Conservation (phyloP, 2,329 filamentous ascomycete genomes). For the Akanthomyces muscarius region DNA sequence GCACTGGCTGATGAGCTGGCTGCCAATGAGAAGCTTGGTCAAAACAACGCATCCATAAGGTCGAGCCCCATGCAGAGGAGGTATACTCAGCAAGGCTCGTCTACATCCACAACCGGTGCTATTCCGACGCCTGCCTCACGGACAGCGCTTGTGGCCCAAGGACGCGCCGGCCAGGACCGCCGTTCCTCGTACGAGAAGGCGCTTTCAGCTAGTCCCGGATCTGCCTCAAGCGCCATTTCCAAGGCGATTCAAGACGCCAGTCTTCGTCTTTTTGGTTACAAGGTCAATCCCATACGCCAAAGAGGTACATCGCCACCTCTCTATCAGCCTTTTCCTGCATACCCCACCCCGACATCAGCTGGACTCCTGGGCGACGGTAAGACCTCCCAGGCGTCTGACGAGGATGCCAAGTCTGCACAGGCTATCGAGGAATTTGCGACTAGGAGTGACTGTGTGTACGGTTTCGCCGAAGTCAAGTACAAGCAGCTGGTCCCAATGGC, state of each 20-base stretch:
- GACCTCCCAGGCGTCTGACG: slow-evolving; percentile 58
- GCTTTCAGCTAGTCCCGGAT: slow-evolving; percentile 65
- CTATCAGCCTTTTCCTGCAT: slow-evolving; percentile 79
- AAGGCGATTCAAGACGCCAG: slow-evolving; percentile 95
- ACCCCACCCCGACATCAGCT: slow-evolving; percentile 61
- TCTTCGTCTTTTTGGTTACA: slow-evolving; percentile 66
- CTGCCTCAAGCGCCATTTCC: slow-evolving; percentile 84
- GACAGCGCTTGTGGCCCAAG: slow-evolving; percentile 69
- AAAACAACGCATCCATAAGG: slow-evolving; percentile 48
- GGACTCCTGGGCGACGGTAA: slow-evolving; percentile 65
- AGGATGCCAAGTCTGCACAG: slow-evolving; percentile 74
- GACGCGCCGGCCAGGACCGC: slow-evolving; percentile 67
- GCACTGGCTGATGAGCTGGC: slow-evolving; percentile 94
- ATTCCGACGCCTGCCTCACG: slow-evolving; percentile 63
- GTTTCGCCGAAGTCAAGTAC: slow-evolving; percentile 97
- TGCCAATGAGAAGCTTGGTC: slow-evolving; percentile 64
- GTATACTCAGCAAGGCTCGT: slow-evolving; percentile 71
- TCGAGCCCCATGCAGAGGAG: slow-evolving; percentile 66
- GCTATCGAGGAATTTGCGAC: slow-evolving; percentile 89
- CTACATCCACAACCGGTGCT: slow-evolving; percentile 65
- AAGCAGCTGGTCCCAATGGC: slow-evolving; percentile 90
- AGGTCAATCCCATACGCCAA: slow-evolving; percentile 60
- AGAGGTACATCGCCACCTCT: slow-evolving; percentile 70
- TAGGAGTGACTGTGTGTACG: slow-evolving; percentile 91
- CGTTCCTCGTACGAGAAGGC: slow-evolving; percentile 74